Evolutionary conservation across 306 rosid species (phyloP), one percentile per base, ranked within the genome.

Genomic region (Acacia acuminata): DNA sequence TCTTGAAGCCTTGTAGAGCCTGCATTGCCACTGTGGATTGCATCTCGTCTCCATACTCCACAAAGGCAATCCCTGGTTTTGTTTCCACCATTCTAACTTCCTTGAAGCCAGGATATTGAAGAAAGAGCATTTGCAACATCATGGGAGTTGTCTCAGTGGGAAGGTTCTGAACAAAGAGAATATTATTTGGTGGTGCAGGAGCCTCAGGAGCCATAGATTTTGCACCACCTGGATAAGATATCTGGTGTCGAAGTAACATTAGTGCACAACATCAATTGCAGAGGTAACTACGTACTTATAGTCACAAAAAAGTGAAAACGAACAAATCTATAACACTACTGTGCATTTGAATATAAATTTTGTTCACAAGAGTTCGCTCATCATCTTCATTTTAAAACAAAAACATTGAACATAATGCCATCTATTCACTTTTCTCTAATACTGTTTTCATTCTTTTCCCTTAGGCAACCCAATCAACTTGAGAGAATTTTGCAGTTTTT

Each of bases 101-200:
- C 92, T 92, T 96, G 75, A 96, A 96, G 56, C 99, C 98, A 38
- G 92, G 83, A 61, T 91, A 94, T 71, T 96, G 99, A 75, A 88
- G 94, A 88, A 94, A 95, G 55, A 96, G 98, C 98, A 96, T 96
- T 82, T 96, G 99, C 78, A 96, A 91, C 99, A 96, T 94, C 97
- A 91, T 89, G 25, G 99, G 93, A 60, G 97, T 92, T 12, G 99
- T 88, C 43, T 94, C 99, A 0, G 88, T 90, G 25, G 99, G 98
- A 79, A 94, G 98, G 87, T 92, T 94, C 87, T 96, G 98, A 44
- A 94, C 89, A 53, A 96, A 96, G 79, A 96, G 92, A 79, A 96
- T 96, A 87, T 88, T 96, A 84, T 96, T 96, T 61, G 97, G 98
- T 0, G 99, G 99, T n/a, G 99, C 98, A 63, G 98, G 99, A 64